Conservation (phyloP, 768 basidiomycete genomes). For the Scleroderma citrinum region DNA sequence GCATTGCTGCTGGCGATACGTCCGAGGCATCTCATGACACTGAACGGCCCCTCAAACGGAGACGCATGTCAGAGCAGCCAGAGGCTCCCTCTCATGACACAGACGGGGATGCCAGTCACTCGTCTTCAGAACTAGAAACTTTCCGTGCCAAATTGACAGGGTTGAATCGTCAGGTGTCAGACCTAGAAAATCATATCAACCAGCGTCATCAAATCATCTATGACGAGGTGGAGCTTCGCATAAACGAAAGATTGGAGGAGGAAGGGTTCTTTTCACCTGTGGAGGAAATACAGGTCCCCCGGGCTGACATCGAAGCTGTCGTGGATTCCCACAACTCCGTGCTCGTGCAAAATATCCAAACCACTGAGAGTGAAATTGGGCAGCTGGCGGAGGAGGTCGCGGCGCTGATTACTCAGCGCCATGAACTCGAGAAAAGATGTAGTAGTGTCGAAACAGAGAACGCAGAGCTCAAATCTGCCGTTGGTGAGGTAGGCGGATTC, state of each 20-base stretch:
- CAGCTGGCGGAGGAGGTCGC: constrained; percentile 26
- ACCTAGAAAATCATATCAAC: constrained; percentile 32
- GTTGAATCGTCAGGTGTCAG: constrained; percentile 24
- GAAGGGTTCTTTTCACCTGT: constrained; percentile 17
- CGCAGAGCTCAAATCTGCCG: constrained; percentile 16
- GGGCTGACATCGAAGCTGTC: constrained; percentile 19
- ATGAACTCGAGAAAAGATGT: constrained; percentile 18
- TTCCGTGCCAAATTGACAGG: constrained; percentile 24
- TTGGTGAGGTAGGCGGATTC: constrained; percentile 20
- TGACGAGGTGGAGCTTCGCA: constrained; percentile 24
- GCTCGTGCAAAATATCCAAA: constrained; percentile 9
- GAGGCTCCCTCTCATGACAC: background rate
- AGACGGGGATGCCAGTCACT: background rate
- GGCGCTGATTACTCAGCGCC: constrained; percentile 25
- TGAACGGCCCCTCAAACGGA: constrained; percentile 25
- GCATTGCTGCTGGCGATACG: background rate
- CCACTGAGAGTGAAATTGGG: constrained; percentile 27
- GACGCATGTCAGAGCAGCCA: constrained; percentile 12
- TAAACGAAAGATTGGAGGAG: constrained; percentile 26
- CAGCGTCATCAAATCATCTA: constrained; percentile 28
- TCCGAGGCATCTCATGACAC: constrained; percentile 7
- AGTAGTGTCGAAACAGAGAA: constrained; percentile 23
- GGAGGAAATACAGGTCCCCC: constrained; percentile 10
- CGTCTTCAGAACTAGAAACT: constrained; percentile 17
- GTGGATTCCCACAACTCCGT: constrained; percentile 20